These are phyloP conservation scores for Aspergillus pseudotamarii DNA, from an alignment of 2,329 filamentous ascomycete genomes.

Conservation along the genomic window DNA sequence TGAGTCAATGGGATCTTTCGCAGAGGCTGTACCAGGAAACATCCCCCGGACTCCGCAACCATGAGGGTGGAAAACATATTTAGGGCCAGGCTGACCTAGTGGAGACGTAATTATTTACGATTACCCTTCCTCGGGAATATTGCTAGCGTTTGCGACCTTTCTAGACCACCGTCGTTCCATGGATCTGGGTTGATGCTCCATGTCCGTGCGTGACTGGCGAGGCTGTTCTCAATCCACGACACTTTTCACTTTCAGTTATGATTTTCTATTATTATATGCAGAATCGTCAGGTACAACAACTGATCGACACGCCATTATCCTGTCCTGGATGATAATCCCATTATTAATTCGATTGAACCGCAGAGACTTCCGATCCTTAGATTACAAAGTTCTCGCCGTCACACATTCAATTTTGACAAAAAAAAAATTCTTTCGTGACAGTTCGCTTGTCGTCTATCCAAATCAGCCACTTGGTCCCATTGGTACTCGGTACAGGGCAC, in stretches of 20 bases:
- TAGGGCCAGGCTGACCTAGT: constrained; percentile 10
- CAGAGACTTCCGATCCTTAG: not conserved
- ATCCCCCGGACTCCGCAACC: constrained; percentile 9
- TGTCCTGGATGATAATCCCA: not conserved
- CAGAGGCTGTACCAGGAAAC: not conserved
- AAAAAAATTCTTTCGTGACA: not conserved
- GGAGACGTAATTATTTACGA: constrained; percentile 7
- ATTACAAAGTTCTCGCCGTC: not conserved
- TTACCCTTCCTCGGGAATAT: constrained; percentile 10
- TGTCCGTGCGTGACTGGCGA: constrained; percentile 16
- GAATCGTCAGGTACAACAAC: constrained; percentile 6
- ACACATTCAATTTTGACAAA: not conserved
- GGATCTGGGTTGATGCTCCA: constrained; percentile 18
- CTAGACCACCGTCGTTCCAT: constrained; percentile 23
- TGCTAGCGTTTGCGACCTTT: constrained; percentile 17
- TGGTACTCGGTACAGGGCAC: not conserved
- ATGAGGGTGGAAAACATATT: not conserved
- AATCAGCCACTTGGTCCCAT: not conserved
- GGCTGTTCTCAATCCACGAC: not conserved
- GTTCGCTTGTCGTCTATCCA: not conserved
- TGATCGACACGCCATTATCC: constrained; percentile 8
- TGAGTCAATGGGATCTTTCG: not conserved
- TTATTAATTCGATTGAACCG: not conserved
- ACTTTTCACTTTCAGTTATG: constrained; percentile 9
- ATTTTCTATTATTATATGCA: constrained; percentile 1